Conservation (phyloP, 2,329 filamentous ascomycete genomes). For the Cladophialophora psammophila region DNA sequence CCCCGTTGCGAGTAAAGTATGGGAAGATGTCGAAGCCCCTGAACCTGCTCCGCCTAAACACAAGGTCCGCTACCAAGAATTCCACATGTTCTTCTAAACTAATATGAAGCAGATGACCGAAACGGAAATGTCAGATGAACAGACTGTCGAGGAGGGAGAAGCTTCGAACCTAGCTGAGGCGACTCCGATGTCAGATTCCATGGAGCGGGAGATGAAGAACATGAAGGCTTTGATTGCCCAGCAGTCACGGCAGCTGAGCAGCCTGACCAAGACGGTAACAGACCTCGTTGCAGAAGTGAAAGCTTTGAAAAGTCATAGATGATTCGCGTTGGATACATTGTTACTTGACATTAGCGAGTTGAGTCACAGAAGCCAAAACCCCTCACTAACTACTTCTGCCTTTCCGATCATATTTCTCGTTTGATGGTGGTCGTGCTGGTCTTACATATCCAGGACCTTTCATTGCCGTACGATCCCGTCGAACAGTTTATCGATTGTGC, state of each 20-base stretch:
- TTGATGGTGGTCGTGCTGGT: not conserved
- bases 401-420: not conserved
- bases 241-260: constrained; percentile 40
- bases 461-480: constrained; percentile 60
- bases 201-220: constrained; percentile 40
- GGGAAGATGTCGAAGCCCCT: constrained; percentile 26
- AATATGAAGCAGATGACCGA: constrained; percentile 26
- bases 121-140: constrained; percentile 19
- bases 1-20: constrained; percentile 27
- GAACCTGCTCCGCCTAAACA: constrained; percentile 22
- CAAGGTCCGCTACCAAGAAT: constrained; percentile 17
- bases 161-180: constrained; percentile 6
- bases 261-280: constrained; percentile 38
- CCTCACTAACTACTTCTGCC: not conserved
- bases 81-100: constrained; percentile 1
- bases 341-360: constrained; percentile 16
- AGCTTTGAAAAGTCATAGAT: constrained; percentile 33
- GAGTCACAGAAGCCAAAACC: constrained; percentile 21
- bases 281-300: constrained; percentile 41
- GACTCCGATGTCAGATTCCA: constrained; percentile 17
- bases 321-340: constrained; percentile 19
- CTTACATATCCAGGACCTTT: constrained; percentile 70
- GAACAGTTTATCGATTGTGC: constrained; percentile 60
- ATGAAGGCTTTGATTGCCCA: constrained; percentile 41
- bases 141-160: constrained; percentile 18